A percentile compares a stretch with the other conserved stretches of the same genome.
Evolutionary conservation across 1,284 basidiomycete species (phyloP).

Genomic region (Cryptococcus hybrid): DNA sequence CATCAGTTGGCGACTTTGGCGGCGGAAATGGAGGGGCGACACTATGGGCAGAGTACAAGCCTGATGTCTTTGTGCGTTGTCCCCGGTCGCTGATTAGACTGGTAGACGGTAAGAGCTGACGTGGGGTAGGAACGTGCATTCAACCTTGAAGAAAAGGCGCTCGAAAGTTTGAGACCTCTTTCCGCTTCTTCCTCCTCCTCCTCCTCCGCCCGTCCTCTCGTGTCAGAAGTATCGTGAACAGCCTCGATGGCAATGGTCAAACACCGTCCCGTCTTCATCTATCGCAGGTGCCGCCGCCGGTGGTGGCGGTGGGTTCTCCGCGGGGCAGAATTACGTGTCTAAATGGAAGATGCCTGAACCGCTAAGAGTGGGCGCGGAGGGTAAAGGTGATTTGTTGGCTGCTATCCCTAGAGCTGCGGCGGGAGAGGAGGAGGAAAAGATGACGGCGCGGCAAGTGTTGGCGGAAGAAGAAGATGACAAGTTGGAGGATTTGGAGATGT

Average conservation of each 20-base stretch:
- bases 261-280: conserved; percentile 14
- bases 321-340: conserved; percentile 34
- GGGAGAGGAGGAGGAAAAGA: conserved; percentile 1
- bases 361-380: conserved; percentile 6
- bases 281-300: background rate
- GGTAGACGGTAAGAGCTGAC: background rate
- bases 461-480: conserved; percentile 8
- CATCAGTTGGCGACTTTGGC: conserved; percentile 73
- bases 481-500: conserved; percentile 29
- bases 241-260: conserved; percentile 37
- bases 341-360: conserved; percentile 38
- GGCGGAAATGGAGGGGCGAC: conserved; percentile 78
- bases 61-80: conserved; percentile 42
- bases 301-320: conserved; percentile 26
- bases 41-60: conserved; percentile 61
- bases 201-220: conserved; percentile 1
- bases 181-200: conserved; percentile 9
- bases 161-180: conserved; percentile 16
- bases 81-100: background rate
- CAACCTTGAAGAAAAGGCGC: conserved; percentile 27
- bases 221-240: conserved; percentile 25
- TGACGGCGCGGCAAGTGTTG: no score
- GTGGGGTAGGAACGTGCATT: conserved; percentile 31
- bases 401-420: conserved; percentile 7
- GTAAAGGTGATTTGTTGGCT: conserved; percentile 9